Percentiles rank a stretch among this genome's conserved stretches.
Evolutionary conservation across 148 eudicot species (phyloP).

Genomic region (Heliosperma pusillum): DNA sequence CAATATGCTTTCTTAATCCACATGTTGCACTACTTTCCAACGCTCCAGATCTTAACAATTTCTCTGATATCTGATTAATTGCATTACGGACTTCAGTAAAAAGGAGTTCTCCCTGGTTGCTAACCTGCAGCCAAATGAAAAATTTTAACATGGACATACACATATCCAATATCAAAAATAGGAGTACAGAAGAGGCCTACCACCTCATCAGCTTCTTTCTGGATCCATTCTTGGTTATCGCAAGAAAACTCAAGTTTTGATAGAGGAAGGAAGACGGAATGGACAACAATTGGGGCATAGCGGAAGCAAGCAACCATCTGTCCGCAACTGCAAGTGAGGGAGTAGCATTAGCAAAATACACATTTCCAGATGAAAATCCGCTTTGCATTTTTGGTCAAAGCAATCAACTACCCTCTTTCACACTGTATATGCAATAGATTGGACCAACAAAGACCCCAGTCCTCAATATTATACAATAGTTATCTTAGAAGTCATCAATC

Average conservation of each 20-base stretch:
- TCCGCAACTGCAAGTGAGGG: constrained; percentile 61
- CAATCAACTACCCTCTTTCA: background rate
- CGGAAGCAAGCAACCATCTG: constrained; percentile 99
- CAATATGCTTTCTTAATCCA: constrained; percentile 47
- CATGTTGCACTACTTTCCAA: constrained; percentile 32
- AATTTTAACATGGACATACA: background rate
- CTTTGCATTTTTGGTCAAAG: constrained; percentile 2
- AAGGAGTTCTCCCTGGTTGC: constrained; percentile 55
- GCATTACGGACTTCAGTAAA: constrained; percentile 74
- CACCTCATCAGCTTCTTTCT: constrained; percentile 71
- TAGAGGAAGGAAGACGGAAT: constrained; percentile 85
- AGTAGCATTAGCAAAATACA: constrained; percentile 7
- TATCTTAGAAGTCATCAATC: background rate
- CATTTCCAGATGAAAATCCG: background rate
- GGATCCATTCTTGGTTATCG: constrained; percentile 72
- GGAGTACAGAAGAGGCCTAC: constrained; percentile 2
- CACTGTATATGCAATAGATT: background rate
- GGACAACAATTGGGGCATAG: constrained; percentile 89
- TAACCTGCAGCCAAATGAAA: constrained; percentile 52
- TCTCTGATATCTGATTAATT: constrained; percentile 57
- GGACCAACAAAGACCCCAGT: background rate
- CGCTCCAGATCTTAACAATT: constrained; percentile 36
- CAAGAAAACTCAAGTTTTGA: constrained; percentile 71
- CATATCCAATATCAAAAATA: background rate
- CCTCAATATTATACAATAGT: background rate